These are phyloP conservation scores for Stemphylium lycopersici DNA, from an alignment of 2,329 filamentous ascomycete genomes.

Conservation along the genomic window DNA sequence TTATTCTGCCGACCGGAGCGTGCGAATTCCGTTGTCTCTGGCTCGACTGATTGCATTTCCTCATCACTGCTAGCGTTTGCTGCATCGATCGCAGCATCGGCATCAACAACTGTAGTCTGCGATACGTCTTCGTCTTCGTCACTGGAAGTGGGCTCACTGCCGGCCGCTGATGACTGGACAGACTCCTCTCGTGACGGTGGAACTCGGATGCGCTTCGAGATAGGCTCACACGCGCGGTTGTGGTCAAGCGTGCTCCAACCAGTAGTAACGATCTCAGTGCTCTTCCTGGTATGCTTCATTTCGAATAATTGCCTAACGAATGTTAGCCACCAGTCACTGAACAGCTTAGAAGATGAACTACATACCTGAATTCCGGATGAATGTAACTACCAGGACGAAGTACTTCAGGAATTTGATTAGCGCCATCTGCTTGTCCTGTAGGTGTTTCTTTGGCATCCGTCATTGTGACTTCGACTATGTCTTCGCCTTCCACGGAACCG, in stretches of 20 bases:
- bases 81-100: constrained; percentile 36
- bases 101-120: constrained; percentile 29
- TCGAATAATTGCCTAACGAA: constrained; percentile 66
- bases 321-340: background rate
- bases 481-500: constrained; percentile 83
- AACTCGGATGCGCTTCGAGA: constrained; percentile 55
- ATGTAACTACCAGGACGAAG: constrained; percentile 64
- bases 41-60: constrained; percentile 42
- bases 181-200: constrained; percentile 43
- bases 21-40: constrained; percentile 20
- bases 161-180: constrained; percentile 38
- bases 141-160: constrained; percentile 37
- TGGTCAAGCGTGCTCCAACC: constrained; percentile 71
- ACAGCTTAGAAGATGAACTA: background rate
- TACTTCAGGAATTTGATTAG: constrained; percentile 49
- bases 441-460: constrained; percentile 61
- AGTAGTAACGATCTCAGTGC: constrained; percentile 67
- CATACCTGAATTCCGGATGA: constrained; percentile 61
- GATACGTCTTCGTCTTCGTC: constrained; percentile 43
- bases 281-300: constrained; percentile 66
- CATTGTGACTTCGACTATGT: constrained; percentile 91
- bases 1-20: constrained; percentile 41
- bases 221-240: constrained; percentile 62
- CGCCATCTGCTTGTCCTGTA: constrained; percentile 20
- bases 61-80: constrained; percentile 47